A percentile compares a stretch with the other conserved stretches of the same genome.
Conservation (phyloP, 352 stramenopile genomes). For the Globisporangium polare region DNA sequence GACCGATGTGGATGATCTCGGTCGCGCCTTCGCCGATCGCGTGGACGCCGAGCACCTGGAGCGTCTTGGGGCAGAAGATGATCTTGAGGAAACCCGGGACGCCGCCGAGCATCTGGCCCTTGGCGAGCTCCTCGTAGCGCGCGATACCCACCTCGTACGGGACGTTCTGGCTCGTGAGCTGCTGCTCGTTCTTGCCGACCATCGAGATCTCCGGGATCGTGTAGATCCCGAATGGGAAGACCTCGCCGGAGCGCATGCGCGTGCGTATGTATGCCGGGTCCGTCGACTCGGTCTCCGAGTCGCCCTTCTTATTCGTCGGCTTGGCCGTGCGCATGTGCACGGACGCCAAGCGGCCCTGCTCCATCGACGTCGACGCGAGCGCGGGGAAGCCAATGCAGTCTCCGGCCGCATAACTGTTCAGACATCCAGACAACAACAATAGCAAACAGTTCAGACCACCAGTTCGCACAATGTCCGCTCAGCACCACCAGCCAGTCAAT, state of each 20-base stretch:
- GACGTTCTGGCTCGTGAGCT: conserved; percentile 70
- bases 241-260: conserved; percentile 82
- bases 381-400: conserved; percentile 89
- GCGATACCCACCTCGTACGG: conserved; percentile 78
- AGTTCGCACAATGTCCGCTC: background rate
- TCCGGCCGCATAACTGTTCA: conserved; percentile 77
- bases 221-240: conserved; percentile 87
- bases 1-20: conserved; percentile 90
- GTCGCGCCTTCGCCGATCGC: conserved; percentile 82
- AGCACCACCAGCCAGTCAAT: background rate
- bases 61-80: conserved; percentile 75
- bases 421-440: background rate
- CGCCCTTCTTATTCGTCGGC: conserved; percentile 54
- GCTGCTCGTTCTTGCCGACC: conserved; percentile 88
- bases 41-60: conserved; percentile 77
- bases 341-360: conserved; percentile 83
- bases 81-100: conserved; percentile 82
- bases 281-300: conserved; percentile 40
- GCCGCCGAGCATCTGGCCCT: conserved; percentile 82
- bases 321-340: conserved; percentile 83
- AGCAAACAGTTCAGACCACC: background rate
- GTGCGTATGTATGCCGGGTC: conserved; percentile 69
- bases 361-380: conserved; percentile 89
- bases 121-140: conserved; percentile 81
- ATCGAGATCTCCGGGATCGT: conserved; percentile 88